Evolutionary conservation across 257 asterid genomes (phyloP), one percentile per base, ranked within the genome.

Genomic region (Coffea canephora): DNA sequence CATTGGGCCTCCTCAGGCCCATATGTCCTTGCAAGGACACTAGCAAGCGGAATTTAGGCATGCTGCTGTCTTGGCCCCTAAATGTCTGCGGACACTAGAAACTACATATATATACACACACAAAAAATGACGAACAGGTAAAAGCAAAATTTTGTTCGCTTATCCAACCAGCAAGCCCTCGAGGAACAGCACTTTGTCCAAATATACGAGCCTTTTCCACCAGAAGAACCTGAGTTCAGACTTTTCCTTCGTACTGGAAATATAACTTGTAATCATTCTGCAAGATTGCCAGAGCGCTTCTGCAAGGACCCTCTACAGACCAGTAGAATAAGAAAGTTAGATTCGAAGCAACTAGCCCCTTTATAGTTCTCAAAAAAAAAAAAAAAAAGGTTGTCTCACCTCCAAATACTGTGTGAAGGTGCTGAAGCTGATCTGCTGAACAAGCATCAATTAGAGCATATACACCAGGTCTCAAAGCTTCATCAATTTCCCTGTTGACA

Each of bases 221-320:
- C 31, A 31, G 31, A 31, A 66, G 3, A 45, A 62, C 16, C 67
- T 19, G 67, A 65, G 46, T 57, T 93, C 94, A 95, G 65, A 92
- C 94, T 88, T 95, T 95, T 84, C 99, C 99, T 87, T 75, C 88
- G 78, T 87, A 95, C 59, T 91, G 92, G 94, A 92, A 93, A 81
- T 95, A 85, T 21, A 87, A 57, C 84, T 91, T 89, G 91, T 95
- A 92, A 86, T 95, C 97, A 74, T 95, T 87, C 83, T 87, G 94
- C 83, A 93, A 86, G 55, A 82, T 59, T 31, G 90, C 91, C 65
- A 95, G 87, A 3, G 90, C 89, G 78, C 90, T 92, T 86, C 99
- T 92, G 91, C 98, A 93, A 77, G 99, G 96, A 36, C 99, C 99
- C 96, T 95, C 99, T 91, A 45, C 48, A 86, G 81, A 34, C 76